These are phyloP conservation scores for Nothophytophthora sp. DNA, from an alignment of 352 stramenopile genomes.

Conservation along the genomic window DNA sequence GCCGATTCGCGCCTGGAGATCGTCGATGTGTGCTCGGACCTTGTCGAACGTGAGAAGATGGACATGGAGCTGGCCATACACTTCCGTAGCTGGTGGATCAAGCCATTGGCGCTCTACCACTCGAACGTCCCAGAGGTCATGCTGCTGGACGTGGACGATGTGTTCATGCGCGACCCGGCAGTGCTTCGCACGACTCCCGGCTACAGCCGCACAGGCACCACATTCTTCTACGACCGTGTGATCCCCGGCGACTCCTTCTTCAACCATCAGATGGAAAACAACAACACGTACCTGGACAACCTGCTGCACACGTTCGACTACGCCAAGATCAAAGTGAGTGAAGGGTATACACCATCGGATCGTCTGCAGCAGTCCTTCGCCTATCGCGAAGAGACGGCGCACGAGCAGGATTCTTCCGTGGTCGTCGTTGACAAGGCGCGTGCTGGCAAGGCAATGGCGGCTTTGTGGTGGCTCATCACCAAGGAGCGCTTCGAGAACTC, in stretches of 20 bases:
- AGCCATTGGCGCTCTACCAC: conserved; percentile 58
- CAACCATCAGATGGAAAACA: conserved; percentile 30
- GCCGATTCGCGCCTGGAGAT: conserved; percentile 37
- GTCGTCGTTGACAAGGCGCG: conserved; percentile 43
- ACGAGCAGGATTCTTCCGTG: conserved; percentile 65
- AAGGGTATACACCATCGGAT: conserved; percentile 28
- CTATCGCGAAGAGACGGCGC: conserved; percentile 33
- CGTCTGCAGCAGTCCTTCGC: conserved; percentile 47
- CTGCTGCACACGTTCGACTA: conserved; percentile 51
- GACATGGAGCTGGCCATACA: conserved; percentile 8
- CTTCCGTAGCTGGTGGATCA: conserved; percentile 66
- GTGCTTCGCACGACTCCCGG: conserved; percentile 27
- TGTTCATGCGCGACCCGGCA: conserved; percentile 48
- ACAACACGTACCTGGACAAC: conserved; percentile 37
- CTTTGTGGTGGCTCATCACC: conserved; percentile 42
- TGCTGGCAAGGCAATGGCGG: conserved; percentile 28
- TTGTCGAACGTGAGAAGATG: conserved; percentile 9
- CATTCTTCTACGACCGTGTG: conserved; percentile 76
- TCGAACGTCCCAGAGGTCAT: conserved; percentile 44
- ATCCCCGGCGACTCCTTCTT: conserved; percentile 30
- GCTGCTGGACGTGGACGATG: conserved; percentile 55
- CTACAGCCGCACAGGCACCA: conserved; percentile 51
- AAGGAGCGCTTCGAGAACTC: conserved; percentile 25
- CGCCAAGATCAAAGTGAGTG: conserved; percentile 28
- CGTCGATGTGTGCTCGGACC: conserved; percentile 41